Conservation (phyloP, 208 protist species). For the Leishmania martiniquensis region DNA sequence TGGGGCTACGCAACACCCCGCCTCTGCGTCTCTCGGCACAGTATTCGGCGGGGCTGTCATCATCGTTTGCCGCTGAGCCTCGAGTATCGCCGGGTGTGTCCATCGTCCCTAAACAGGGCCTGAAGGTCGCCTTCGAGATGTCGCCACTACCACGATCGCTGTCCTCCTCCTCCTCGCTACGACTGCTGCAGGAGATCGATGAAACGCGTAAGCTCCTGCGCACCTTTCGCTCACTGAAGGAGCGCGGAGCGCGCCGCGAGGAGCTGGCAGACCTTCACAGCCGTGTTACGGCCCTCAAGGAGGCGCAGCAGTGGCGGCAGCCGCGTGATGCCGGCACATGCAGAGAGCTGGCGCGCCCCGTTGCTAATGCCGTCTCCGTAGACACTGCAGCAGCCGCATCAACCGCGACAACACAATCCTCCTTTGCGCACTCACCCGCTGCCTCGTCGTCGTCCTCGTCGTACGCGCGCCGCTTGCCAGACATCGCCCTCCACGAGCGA, state of each 20-base stretch:
- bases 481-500: not conserved
- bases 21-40: not conserved
- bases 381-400: not conserved
- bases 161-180: slow-evolving; percentile 3
- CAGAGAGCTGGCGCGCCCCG: not conserved
- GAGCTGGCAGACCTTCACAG: slow-evolving; percentile 30
- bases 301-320: slow-evolving; percentile 1
- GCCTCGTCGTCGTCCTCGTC: not conserved
- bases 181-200: slow-evolving; percentile 43
- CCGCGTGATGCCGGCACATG: not conserved
- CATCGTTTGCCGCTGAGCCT: not conserved
- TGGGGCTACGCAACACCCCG: not conserved
- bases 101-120: not conserved
- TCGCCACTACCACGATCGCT: not conserved
- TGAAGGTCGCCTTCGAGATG: not conserved
- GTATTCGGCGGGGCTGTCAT: not conserved
- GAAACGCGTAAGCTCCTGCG: slow-evolving; percentile 43
- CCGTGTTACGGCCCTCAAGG: slow-evolving; percentile 33
- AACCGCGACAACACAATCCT: not conserved
- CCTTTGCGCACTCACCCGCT: too few species aligned
- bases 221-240: slow-evolving; percentile 42
- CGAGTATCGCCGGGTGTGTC: not conserved
- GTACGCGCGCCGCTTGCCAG: not conserved
- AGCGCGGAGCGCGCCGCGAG: slow-evolving; percentile 35
- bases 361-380: not conserved